Percentiles rank a stretch among this genome's conserved stretches.
phyloP scores from a whole-genome alignment of 2,329 filamentous ascomycete genomes.

The Bipolaris zeicola region DNA sequence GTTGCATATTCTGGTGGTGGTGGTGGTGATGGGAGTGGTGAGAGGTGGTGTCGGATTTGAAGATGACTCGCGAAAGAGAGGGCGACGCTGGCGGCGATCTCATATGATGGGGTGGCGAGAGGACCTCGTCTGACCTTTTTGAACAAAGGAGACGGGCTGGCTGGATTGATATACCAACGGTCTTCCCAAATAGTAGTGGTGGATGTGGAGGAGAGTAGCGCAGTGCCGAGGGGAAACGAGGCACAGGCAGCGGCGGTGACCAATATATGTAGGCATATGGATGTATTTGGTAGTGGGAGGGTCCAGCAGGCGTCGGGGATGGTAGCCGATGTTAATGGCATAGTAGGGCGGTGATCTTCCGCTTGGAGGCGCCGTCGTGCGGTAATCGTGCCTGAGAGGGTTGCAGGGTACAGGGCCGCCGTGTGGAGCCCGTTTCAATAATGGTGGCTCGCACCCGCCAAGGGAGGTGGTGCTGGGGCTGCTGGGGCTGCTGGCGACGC shows the following conservation, averaged over 20 bases:
- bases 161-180: slow-evolving; percentile 12
- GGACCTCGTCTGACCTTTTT: slow-evolving; percentile 20
- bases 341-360: slow-evolving; percentile 41
- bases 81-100: slow-evolving; percentile 29
- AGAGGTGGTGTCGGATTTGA: slow-evolving; percentile 21
- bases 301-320: slow-evolving; percentile 37
- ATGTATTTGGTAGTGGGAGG: slow-evolving; percentile 43
- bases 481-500: slow-evolving; percentile 2
- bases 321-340: slow-evolving; percentile 39
- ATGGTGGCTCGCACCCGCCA: slow-evolving; percentile 19
- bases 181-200: slow-evolving; percentile 4
- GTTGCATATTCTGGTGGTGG: slow-evolving; percentile 33
- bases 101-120: slow-evolving; percentile 37
- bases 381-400: slow-evolving; percentile 32
- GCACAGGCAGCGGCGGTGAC: slow-evolving; percentile 32
- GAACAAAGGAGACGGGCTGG: slow-evolving; percentile 5
- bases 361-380: slow-evolving; percentile 32
- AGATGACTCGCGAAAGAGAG: slow-evolving; percentile 27
- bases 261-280: slow-evolving; percentile 37
- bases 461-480: neutral
- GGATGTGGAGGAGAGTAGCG: slow-evolving; percentile 13
- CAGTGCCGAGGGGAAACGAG: slow-evolving; percentile 16
- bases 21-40: neutral
- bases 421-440: slow-evolving; percentile 38
- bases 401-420: slow-evolving; percentile 23